Conservation (phyloP, 352 stramenopile genomes). For the Pythium biforme region DNA sequence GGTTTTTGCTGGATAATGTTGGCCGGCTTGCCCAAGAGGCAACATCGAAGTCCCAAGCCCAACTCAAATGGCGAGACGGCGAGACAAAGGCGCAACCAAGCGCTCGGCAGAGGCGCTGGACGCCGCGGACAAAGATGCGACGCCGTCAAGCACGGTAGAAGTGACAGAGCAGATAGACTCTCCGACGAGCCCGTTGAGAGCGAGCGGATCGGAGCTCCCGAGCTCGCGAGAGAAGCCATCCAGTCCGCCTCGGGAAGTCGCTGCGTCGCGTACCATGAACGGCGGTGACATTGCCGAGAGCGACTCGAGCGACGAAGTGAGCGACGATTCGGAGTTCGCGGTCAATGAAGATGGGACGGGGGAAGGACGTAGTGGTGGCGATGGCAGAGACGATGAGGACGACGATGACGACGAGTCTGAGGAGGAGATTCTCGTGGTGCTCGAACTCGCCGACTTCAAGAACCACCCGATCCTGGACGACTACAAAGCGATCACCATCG, state of each 20-base stretch:
- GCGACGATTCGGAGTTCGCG: slow-evolving; percentile 7
- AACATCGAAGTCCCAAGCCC: neutral
- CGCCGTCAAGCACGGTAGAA: neutral
- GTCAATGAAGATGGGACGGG: neutral
- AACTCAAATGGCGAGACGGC: slow-evolving; percentile 8
- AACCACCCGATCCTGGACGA: slow-evolving; percentile 78
- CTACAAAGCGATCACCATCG: slow-evolving; percentile 56
- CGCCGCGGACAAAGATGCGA: neutral
- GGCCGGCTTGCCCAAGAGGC: neutral
- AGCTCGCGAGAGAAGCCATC: neutral
- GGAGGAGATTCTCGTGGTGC: slow-evolving; percentile 66
- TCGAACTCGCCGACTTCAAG: slow-evolving; percentile 81
- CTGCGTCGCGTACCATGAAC: neutral
- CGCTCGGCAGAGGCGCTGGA: slow-evolving; percentile 4
- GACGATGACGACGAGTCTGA: slow-evolving; percentile 47
- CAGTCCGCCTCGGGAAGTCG: neutral
- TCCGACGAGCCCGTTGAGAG: neutral
- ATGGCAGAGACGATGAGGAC: neutral
- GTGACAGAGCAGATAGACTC: neutral
- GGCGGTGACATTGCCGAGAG: neutral
- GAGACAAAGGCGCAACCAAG: neutral
- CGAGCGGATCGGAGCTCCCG: neutral
- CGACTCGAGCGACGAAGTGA: slow-evolving; percentile 12
- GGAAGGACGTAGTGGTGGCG: neutral
- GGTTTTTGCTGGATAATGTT: slow-evolving; percentile 13